phyloP scores from a whole-genome alignment of 495 filamentous ascomycete genomes.

The Jackrogersella multiformis region DNA sequence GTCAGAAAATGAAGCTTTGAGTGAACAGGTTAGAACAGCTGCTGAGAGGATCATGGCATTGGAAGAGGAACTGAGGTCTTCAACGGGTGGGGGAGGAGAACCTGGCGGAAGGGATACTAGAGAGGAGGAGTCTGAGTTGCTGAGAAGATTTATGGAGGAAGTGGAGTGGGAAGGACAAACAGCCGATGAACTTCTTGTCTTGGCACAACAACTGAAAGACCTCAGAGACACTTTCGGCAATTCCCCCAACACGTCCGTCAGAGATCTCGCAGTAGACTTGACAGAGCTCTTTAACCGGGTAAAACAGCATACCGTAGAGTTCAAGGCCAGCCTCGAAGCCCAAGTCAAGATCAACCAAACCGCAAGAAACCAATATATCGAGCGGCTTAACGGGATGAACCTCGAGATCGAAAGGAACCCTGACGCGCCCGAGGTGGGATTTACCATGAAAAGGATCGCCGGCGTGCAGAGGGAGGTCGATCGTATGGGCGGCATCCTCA shows the following conservation, averaged over 20 bases:
- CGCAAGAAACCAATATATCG: background rate
- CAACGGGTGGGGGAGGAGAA: background rate
- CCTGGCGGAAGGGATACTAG: too few species aligned
- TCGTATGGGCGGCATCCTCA: conserved; percentile 13
- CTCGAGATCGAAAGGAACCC: conserved; percentile 8
- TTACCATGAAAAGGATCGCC: background rate
- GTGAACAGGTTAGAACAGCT: background rate
- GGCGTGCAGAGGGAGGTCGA: conserved; percentile 21
- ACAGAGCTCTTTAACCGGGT: background rate
- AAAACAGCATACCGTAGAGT: background rate
- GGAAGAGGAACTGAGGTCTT: background rate
- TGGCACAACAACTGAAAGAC: too few species aligned
- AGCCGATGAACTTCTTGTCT: too few species aligned
- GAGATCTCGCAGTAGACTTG: background rate
- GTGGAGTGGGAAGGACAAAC: too few species aligned
- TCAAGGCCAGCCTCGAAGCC: background rate
- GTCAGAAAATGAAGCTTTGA: background rate
- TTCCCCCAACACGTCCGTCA: too few species aligned
- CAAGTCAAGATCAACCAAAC: conserved; percentile 1
- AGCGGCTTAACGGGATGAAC: background rate
- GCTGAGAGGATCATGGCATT: background rate
- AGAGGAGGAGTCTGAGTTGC: too few species aligned
- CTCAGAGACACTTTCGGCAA: too few species aligned
- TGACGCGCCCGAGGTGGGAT: background rate
- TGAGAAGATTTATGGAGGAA: too few species aligned